phyloP scores from a whole-genome alignment of 2,329 filamentous ascomycete species.

The Trichoderma polysporum region DNA sequence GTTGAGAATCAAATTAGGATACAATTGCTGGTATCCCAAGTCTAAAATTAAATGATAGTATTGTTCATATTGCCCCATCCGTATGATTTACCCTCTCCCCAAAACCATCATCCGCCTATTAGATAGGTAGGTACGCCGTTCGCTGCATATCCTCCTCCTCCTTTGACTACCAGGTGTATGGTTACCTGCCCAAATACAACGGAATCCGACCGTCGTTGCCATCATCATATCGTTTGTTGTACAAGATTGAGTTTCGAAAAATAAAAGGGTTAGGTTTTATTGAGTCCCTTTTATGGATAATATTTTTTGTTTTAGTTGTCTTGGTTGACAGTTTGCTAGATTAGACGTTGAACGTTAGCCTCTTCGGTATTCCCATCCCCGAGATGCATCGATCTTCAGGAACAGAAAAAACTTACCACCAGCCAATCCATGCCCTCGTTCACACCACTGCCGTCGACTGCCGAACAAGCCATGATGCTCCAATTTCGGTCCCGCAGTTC shows the following conservation, averaged over 20 bases:
- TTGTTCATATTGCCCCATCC: constrained; percentile 19
- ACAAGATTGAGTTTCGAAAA: constrained; percentile 30
- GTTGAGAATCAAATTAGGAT: constrained; percentile 20
- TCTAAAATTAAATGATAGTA: constrained; percentile 25
- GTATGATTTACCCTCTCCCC: not conserved
- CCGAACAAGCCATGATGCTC: constrained; percentile 98
- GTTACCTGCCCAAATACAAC: constrained; percentile 32
- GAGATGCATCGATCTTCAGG: not conserved
- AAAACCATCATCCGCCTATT: constrained; percentile 6
- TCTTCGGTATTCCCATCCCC: constrained; percentile 2
- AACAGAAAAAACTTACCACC: constrained; percentile 59
- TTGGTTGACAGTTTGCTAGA: constrained; percentile 39
- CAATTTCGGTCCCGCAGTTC: constrained; percentile 96
- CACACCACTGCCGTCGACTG: constrained; percentile 91
- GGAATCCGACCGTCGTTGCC: constrained; percentile 29
- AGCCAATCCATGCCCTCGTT: constrained; percentile 99
- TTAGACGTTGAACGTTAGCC: not conserved
- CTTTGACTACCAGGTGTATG: constrained; percentile 24
- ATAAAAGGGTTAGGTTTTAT: constrained; percentile 6
- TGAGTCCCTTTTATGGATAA: not conserved
- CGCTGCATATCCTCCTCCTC: constrained; percentile 17
- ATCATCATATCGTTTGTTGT: constrained; percentile 37
- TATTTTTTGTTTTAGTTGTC: constrained; percentile 28
- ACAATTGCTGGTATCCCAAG: constrained; percentile 13
- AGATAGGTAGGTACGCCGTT: constrained; percentile 6